A percentile compares a stretch with the other conserved stretches of the same genome.
These are phyloP conservation scores for Taphrina flavorubra DNA, from an alignment of 1,139 yeast species.

Conservation along the genomic window DNA sequence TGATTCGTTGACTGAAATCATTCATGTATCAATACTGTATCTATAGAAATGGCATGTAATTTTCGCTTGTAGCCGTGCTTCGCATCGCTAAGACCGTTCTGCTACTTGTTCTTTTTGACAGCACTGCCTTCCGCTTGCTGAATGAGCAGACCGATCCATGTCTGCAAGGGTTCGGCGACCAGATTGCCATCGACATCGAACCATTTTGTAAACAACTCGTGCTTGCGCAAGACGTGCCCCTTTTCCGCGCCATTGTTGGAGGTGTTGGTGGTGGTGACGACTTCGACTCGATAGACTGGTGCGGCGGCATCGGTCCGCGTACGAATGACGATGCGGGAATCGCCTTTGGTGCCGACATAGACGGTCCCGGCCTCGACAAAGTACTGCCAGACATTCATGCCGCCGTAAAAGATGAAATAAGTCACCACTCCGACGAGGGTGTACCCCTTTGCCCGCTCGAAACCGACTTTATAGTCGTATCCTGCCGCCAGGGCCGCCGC, in stretches of 20 bases:
- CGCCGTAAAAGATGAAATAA: conserved; percentile 61
- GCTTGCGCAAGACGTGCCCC: conserved; percentile 14
- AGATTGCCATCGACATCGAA: conserved; percentile 44
- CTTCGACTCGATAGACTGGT: conserved; percentile 38
- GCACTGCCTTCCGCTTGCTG: conserved; percentile 16
- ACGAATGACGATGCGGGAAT: conserved; percentile 43
- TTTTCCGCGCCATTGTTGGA: neutral
- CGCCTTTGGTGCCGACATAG: conserved; percentile 62
- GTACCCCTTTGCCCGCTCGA: conserved; percentile 53
- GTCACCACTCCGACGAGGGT: conserved; percentile 57
- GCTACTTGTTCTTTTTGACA: conserved; percentile 16
- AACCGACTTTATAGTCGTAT: conserved; percentile 68
- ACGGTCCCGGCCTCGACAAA: conserved; percentile 63
- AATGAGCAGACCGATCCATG: conserved; percentile 40
- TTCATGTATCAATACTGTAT: neutral
- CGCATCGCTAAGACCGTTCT: neutral
- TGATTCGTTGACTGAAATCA: too few relatives aligned
- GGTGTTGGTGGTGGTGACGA: neutral
- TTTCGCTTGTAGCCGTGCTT: too few relatives aligned
- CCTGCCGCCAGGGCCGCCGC: conserved; percentile 70
- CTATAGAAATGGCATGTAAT: neutral
- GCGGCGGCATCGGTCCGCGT: conserved; percentile 36
- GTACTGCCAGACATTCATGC: conserved; percentile 59
- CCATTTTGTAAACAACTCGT: conserved; percentile 44
- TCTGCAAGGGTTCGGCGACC: conserved; percentile 43